Evolutionary conservation across 2,329 filamentous ascomycete genomes (phyloP).

Genomic region (Xylariales sp.): DNA sequence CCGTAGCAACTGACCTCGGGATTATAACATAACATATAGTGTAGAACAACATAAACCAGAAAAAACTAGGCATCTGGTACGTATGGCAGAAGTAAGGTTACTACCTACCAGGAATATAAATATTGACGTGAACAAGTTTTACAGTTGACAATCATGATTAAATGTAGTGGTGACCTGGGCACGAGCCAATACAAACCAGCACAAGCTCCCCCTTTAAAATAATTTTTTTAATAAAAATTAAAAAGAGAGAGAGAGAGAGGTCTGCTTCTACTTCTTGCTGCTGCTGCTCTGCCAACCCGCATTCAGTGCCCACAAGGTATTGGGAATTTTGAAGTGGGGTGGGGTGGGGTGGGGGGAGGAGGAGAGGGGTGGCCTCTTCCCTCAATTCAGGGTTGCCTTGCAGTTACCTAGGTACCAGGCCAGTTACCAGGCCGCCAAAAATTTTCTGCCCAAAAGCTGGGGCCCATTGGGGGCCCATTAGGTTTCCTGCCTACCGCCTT

Average conservation of each 20-base stretch:
- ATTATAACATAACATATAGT: not conserved
- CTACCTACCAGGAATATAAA: too few relatives aligned
- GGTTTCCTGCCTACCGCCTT: slow-evolving; percentile 15
- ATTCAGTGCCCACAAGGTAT: not conserved
- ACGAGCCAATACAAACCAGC: not conserved
- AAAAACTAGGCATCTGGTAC: not conserved
- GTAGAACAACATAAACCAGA: not conserved
- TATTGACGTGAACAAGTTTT: not conserved
- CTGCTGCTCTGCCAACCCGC: slow-evolving; percentile 24
- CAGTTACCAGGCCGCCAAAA: slow-evolving; percentile 27
- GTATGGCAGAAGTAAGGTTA: not conserved
- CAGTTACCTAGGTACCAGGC: slow-evolving; percentile 17
- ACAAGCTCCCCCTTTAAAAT: too few relatives aligned
- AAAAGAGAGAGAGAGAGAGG: too few relatives aligned
- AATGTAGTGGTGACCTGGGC: not conserved
- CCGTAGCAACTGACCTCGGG: too few relatives aligned
- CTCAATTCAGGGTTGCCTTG: slow-evolving; percentile 32
- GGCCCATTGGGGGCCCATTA: slow-evolving; percentile 18
- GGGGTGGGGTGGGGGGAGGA: too few relatives aligned
- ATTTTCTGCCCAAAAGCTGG: slow-evolving; percentile 38
- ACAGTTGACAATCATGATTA: too few relatives aligned
- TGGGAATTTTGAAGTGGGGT: not conserved
- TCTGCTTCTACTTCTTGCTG: not conserved
- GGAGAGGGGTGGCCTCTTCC: not conserved
- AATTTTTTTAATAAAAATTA: too few relatives aligned